Evolutionary conservation across 306 rosid genomes (phyloP), one percentile per base, ranked within the genome.

Genomic region (Fagus crenata): DNA sequence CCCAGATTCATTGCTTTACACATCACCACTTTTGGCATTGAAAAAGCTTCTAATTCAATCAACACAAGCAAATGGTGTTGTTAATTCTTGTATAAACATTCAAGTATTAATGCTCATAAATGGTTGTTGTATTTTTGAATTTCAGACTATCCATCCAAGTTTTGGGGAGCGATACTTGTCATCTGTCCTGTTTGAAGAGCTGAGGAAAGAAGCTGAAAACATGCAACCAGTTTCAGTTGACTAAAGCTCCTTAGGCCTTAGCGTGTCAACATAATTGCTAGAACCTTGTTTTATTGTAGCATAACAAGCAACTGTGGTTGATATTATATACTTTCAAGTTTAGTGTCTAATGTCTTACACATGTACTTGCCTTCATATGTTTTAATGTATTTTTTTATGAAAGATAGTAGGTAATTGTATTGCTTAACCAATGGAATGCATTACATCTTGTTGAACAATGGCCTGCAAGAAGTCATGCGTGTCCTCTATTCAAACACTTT

Each of bases 211-310:
- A 71, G 97, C 97, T 1, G 97, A 91, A 79, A 95, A 95, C 80
- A 95, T 95, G 99, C 91, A 95, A 72, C 99, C 99, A 53, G 99
- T 95, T 65, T 12, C 97, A 8, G 97, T 95, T 69, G 97, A 93
- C 80, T 93, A 75, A 89, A 17, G 60, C 2, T 40, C 15, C 4
- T 36, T 39, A 39, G 28, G 28, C 28, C 28, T 60, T n/a, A 13
- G 14, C 15, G 6, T 18, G 33, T 22, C 28, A 22, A 22, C 28
- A 22, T 22, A 22, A 22, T 22, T 22, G 65, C 81, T 75, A 77
- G 76, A 56, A 67, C 79, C 6, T 43, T 80, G 15, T 46, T 3
- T 46, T 46, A 14, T 59, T 53, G 73, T 75, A 53, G 41, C 75
- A 67, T 56, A 75, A 71, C 0, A 42, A 9, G 43, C 60, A 46